Evolutionary conservation across 345 rosid species (phyloP), one percentile per base, ranked within the genome.

Genomic region (Lumnitzera littorea): DNA sequence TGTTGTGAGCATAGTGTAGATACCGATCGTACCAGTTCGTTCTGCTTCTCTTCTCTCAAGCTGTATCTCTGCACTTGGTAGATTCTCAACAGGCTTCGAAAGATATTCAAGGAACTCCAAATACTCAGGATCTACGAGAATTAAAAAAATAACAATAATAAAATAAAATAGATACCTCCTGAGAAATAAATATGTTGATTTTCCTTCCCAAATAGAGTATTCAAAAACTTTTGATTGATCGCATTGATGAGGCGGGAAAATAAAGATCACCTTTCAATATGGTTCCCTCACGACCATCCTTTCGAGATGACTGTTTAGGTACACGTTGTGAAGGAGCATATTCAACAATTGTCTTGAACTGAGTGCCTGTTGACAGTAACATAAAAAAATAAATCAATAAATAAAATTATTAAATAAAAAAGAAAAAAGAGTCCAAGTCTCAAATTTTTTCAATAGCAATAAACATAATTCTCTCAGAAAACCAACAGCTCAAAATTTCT

Each of bases 51-150:
- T 79, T 74, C 84, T 76, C 65, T 87, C 91, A 75, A 87, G 55
- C 67, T 84, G 95, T 69, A 80, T 75, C 70, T 79, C 95, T 24
- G 87, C 91, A 74, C 88, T 87, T 15, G 88, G 88, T 69, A 80
- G 91, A 71, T 82, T 84, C 76, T 87, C 88, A 9, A 80, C 88
- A 24, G 95, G 91, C 83, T 79, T 84, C 9, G 84, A 72, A 69
- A 87, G 79, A 70, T 61, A 58, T 71, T 87, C 82, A 65, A 84
- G 84, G 75, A 87, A 87, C 79, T 87, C 91, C 83, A 84, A 48
- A 75, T 87, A 87, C 69, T 80, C 87, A 16, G 87, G 85, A 77
- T 87, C 95, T 87, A 75, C 64, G 70, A 15, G 29, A 59, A 63
- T 56, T 77, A 68, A 67, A 47, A 16, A 65, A 61, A 67, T 43